These are phyloP conservation scores for Candida tammaniensis DNA, from an alignment of 805 yeast genomes.

Conservation along the genomic window DNA sequence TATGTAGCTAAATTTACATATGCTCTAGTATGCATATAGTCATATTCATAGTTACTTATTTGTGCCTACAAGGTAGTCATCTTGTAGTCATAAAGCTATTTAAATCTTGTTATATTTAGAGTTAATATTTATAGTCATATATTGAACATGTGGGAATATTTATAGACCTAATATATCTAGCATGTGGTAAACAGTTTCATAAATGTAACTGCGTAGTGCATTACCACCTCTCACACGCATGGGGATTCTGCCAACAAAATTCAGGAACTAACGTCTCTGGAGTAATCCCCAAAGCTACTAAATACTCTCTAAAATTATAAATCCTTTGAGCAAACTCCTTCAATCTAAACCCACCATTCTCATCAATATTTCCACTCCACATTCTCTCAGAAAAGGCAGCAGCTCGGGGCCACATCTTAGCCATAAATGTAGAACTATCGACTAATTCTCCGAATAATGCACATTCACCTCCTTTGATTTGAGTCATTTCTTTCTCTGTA, in stretches of 20 bases:
- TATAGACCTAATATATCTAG: too few species aligned
- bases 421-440: conserved; percentile 29
- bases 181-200: too few species aligned
- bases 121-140: too few species aligned
- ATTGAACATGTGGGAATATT: too few species aligned
- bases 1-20: too few species aligned
- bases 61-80: too few species aligned
- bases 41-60: too few species aligned
- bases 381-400: conserved; percentile 39
- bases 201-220: too few species aligned
- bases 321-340: conserved; percentile 28
- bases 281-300: conserved; percentile 29
- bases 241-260: conserved; percentile 21
- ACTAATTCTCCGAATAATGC: conserved; percentile 40
- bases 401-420: conserved; percentile 38
- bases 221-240: conserved; percentile 8
- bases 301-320: conserved; percentile 36
- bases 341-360: conserved; percentile 1
- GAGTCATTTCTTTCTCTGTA: conserved; percentile 24
- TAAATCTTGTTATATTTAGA: too few species aligned
- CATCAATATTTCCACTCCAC: conserved; percentile 40
- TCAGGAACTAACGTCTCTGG: conserved; percentile 36
- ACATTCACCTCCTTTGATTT: conserved; percentile 38
- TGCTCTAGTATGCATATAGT: too few species aligned
- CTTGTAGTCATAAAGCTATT: too few species aligned